Evolutionary conservation across 1,139 yeast genomes (phyloP), one percentile per base, ranked within the genome.

Genomic region (Kluyveromyces sp.): DNA sequence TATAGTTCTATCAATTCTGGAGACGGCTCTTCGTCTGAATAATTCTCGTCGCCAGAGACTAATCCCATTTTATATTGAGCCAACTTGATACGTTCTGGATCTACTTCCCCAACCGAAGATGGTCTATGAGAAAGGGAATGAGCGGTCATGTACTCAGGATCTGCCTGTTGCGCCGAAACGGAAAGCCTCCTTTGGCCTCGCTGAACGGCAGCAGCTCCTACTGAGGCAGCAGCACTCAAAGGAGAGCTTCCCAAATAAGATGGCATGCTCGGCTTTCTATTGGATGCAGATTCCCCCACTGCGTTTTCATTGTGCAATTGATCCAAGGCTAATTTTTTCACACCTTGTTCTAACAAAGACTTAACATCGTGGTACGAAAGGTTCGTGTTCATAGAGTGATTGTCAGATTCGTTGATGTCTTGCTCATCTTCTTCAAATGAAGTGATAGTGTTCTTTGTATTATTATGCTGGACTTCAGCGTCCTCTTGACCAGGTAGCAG

Each of bases 1-100:
- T 83, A 92, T 56, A 92, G 74, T 39, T 75, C 78, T 44, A 81
- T 70, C 49, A 94, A 68, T 53, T 83, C 94, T 3, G 74, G 77
- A 0, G 87, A 77, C 1, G 89, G 85, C 36, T 69, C 68, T 49
- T 84, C 94, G 29, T 44, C 75, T 73, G 11, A 85, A 76, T 50
- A 81, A 73, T 78, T 81, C 42, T 81, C 83, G 51, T 75, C 77
- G 41, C 82, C 92, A 38, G 79, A 70, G 42, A 81, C 66, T 59
- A 74, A 58, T 60, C 80, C 75, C 71, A 76, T 55, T 58, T 77
- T 71, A 47, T 66, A 67, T 9, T 56, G 44, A 0, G 58, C 49
- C 2, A 56, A 48, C 8, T 52, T 44, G 12, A 43, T 49, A 11
- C 41, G 39, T 25, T 35, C 41, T 38, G 18, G 33, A 26, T 30